Conservation (phyloP, 768 basidiomycete species). For the Boletus rubroflammeus region DNA sequence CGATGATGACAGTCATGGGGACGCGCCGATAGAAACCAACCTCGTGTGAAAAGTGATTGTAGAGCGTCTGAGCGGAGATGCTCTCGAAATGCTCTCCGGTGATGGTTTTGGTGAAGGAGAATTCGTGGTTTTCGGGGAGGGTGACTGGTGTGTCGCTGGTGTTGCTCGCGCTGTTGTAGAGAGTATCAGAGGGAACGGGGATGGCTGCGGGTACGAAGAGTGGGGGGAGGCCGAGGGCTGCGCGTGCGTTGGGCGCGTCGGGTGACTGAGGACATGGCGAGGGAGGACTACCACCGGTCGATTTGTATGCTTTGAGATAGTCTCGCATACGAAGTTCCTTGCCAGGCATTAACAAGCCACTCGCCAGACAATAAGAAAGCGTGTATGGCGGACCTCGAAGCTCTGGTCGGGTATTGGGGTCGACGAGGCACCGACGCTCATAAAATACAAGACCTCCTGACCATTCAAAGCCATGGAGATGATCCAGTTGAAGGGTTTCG, state of each 20-base stretch:
- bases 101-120: constrained; percentile 23
- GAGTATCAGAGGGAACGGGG: constrained; percentile 6
- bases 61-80: constrained; percentile 38
- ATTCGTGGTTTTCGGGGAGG: constrained; percentile 21
- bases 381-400: constrained; percentile 25
- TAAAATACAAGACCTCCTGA: constrained; percentile 23
- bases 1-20: neutral
- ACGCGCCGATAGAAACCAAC: constrained; percentile 28
- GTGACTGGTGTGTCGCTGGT: constrained; percentile 1
- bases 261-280: constrained; percentile 47
- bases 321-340: constrained; percentile 57
- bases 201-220: constrained; percentile 45
- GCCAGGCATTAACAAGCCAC: neutral
- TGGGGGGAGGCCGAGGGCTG: constrained; percentile 45
- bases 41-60: constrained; percentile 39
- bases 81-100: constrained; percentile 33
- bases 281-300: constrained; percentile 48
- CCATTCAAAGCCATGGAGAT: constrained; percentile 12
- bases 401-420: constrained; percentile 16
- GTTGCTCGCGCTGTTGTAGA: neutral
- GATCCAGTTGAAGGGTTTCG: too few species aligned
- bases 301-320: constrained; percentile 47
- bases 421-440: constrained; percentile 25
- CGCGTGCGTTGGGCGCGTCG: constrained; percentile 40
- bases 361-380: neutral